phyloP scores from a whole-genome alignment of 805 yeast species.

The Cyberlindnera euphorbiiphila region DNA sequence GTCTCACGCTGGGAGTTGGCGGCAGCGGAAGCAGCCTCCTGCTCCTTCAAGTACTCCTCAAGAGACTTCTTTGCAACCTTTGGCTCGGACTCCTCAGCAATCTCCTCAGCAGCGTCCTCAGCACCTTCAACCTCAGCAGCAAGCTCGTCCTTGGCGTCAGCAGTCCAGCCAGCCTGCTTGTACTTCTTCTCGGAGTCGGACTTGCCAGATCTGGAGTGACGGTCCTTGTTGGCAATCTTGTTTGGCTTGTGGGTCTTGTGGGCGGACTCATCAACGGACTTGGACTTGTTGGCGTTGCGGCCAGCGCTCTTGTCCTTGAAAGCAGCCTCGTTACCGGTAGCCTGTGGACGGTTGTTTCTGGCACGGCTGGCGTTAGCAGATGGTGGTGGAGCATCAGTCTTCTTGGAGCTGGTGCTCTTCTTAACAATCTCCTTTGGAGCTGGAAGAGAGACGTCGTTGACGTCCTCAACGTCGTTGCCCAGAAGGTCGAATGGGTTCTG shows the following conservation, averaged over 20 bases:
- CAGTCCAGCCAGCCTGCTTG: conserved; percentile 82
- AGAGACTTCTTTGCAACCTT: conserved; percentile 64
- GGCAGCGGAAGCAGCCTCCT: conserved; percentile 54
- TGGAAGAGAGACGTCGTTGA: conserved; percentile 47
- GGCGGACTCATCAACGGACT: conserved; percentile 40
- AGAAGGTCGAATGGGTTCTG: conserved; percentile 79
- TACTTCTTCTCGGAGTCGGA: conserved; percentile 81
- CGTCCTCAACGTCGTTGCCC: conserved; percentile 87
- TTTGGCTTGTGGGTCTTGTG: conserved; percentile 42
- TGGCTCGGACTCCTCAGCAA: conserved; percentile 37
- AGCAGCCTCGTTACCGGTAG: conserved; percentile 88
- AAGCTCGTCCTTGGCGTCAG: conserved; percentile 64
- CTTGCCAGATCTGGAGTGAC: conserved; percentile 82
- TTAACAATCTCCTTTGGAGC: conserved; percentile 80
- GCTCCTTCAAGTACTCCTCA: conserved; percentile 81
- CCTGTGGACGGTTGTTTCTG: conserved; percentile 62
- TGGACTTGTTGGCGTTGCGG: conserved; percentile 50
- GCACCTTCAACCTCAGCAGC: conserved; percentile 60
- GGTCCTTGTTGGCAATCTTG: conserved; percentile 60
- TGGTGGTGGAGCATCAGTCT: conserved; percentile 78
- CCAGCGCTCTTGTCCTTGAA: conserved; percentile 70
- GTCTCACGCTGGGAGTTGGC: conserved; percentile 40
- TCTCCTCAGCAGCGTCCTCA: conserved; percentile 45
- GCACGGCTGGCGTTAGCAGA: conserved; percentile 79
- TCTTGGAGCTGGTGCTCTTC: conserved; percentile 80